These are phyloP conservation scores for Pythium pyrilobum DNA, from an alignment of 352 stramenopile genomes.

Conservation along the genomic window DNA sequence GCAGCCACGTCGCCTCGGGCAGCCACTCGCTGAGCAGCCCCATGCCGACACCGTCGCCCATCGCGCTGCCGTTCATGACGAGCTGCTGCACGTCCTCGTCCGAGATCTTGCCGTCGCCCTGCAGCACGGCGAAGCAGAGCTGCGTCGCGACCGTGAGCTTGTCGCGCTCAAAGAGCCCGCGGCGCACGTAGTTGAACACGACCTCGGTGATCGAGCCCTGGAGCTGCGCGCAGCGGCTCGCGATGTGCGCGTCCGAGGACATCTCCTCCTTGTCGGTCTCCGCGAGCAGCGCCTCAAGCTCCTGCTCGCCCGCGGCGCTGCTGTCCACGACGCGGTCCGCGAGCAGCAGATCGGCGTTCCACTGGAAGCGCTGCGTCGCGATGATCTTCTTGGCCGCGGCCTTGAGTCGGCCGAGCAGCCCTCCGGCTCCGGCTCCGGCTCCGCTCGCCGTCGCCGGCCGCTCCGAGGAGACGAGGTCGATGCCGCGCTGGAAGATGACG, in stretches of 20 bases:
- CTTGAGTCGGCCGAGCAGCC: constrained; percentile 58
- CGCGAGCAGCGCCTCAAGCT: constrained; percentile 56
- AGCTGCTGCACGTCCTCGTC: constrained; percentile 70
- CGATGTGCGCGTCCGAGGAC: constrained; percentile 43
- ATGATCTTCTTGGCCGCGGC: constrained; percentile 83
- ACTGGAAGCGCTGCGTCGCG: constrained; percentile 79
- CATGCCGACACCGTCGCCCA: constrained; percentile 59
- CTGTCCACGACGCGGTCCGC: constrained; percentile 61
- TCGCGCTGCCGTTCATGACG: constrained; percentile 37
- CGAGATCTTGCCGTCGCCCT: constrained; percentile 62
- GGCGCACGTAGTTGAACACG: constrained; percentile 94
- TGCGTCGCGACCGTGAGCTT: constrained; percentile 92
- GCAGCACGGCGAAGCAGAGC: constrained; percentile 89
- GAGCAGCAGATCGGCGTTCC: constrained; percentile 80
- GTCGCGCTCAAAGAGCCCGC: constrained; percentile 92
- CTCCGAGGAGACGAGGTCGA: constrained; percentile 78
- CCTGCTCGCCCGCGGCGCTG: constrained; percentile 32
- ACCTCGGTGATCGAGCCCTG: constrained; percentile 71
- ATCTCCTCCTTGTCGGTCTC: constrained; percentile 66
- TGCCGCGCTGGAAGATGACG: constrained; percentile 93
- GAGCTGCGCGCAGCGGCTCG: constrained; percentile 45
- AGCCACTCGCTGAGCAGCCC: constrained; percentile 93
- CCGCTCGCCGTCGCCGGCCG: constrained; percentile 22
- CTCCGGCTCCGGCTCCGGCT: constrained; percentile 19
- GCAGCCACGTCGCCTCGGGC: constrained; percentile 79